Evolutionary conservation across 495 filamentous ascomycete species (phyloP), one percentile per base, ranked within the genome.

Genomic region (Hypoxylon subgilvum): DNA sequence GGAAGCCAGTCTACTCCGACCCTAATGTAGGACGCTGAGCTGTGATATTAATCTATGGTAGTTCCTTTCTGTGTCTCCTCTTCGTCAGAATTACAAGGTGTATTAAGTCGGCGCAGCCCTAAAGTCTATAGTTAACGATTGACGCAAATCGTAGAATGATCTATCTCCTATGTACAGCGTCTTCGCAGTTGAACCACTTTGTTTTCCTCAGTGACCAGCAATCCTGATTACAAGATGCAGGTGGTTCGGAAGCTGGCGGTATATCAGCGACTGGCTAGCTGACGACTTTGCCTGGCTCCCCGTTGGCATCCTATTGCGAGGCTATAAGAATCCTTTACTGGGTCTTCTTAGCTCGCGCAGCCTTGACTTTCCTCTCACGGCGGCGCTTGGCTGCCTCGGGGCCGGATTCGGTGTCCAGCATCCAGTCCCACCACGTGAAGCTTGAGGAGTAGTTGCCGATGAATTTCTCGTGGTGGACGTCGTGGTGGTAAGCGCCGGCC

Each of bases 341-440:
- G 30, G 75, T 75, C 81, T 89, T 92, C 76, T 88, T 88, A 52
- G 52, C 75, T 75, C 68, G 75, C 12, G 75, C 69, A 52, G 79
- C 75, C 69, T 87, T 84, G 23, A 85, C 45, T 80, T 90, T 94
- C 66, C 82, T 83, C 74, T 95, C 92, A 31, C 92, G 83, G 67
- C 93, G 85, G 61, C 81, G 84, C 83, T 91, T 92, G 36, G 87
- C 79, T 6, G 94, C 90, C 71, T 94, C 94, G 3, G 89, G 86
- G 30, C 88, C 90, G 60, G 90, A 89, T 79, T 98, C 92, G 44
- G 94, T 98, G 73, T 97, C 92, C 49, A 97, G 82, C 57, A 88
- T 60, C 71, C 88, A 94, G 74, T 98, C 94, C 94, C 95, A 97
- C 95, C 95, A 98, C 68, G 95, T 84, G 84, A 98, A 98, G 78